A percentile compares a stretch with the other conserved stretches of the same genome.
These are phyloP conservation scores for Alternaria infectoria DNA, from an alignment of 2,329 filamentous ascomycete species.

Conservation along the genomic window DNA sequence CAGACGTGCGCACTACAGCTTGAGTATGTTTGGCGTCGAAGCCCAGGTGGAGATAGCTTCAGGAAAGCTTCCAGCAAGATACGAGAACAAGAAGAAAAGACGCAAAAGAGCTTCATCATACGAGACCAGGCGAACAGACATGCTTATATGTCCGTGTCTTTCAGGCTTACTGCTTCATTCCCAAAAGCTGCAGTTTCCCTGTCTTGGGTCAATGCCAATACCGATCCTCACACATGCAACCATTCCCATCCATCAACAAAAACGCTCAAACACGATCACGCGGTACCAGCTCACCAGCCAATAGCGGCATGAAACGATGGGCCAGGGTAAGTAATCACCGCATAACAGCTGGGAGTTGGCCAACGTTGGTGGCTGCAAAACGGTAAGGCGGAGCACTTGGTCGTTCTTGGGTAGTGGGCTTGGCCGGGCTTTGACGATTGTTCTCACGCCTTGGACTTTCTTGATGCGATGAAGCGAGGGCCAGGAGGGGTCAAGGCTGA, in stretches of 20 bases:
- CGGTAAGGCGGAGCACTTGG: conserved; percentile 1
- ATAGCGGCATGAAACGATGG: not conserved
- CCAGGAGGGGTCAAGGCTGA: not conserved
- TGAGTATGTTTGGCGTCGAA: not conserved
- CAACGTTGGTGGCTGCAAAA: conserved; percentile 5
- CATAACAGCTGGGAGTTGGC: not conserved
- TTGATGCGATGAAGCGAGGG: not conserved
- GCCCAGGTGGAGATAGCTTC: not conserved
- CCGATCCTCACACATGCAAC: not conserved
- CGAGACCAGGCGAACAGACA: not conserved
- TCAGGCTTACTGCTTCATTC: not conserved
- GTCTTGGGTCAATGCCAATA: not conserved
- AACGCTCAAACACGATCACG: not conserved
- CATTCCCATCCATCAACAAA: not conserved
- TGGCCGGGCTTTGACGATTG: not conserved
- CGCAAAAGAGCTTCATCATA: not conserved
- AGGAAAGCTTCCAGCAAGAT: not conserved
- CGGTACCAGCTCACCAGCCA: not conserved
- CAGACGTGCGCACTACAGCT: not conserved
- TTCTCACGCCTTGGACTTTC: not conserved
- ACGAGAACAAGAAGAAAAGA: not conserved
- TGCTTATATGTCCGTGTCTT: not conserved
- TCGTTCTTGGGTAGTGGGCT: not conserved
- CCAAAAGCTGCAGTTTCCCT: not conserved
- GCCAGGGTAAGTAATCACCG: not conserved